Base-by-base conservation (phyloP, 2,329 filamentous ascomycete species). In the Colletotrichum echinochloae region DNA sequence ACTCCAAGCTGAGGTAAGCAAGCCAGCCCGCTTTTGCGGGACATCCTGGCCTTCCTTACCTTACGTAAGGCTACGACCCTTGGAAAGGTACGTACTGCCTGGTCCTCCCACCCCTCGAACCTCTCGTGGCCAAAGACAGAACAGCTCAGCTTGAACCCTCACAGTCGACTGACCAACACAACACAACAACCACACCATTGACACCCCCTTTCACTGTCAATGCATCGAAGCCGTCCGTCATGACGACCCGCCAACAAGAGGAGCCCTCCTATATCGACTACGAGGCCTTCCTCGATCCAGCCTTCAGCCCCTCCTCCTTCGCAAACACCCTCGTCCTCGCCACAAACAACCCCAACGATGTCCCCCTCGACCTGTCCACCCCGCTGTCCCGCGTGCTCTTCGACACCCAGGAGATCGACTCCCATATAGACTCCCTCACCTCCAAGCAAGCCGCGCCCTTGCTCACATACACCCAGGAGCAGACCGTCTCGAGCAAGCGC, bases 341-440 rank as follows among this genome's bases (percentile, higher is more conserved):
- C 48, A 98, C 95, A 65, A 98, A 98, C 85, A 97, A 98, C 82
- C 87, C 94, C 69, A 93, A 92, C 74, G 96, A 98, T 82, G 91
- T 91, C 1, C 92, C 94, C 8, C 89, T 98, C 76, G 96, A 99
- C 80, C 92, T 99, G 67, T 95, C 94, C 7, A 98, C 96, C 20
- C 95, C 96, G 3, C 88, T 99, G 57, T 97, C 95, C 6, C 90
- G 94, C 65, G 95, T 98, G 6, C 90, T 98, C 8, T 99, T 99
- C 82, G 96, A 99, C 81, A 91, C 96, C 3, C 96, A 98, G 79
- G 96, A 98, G 81, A 92, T 99, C 74, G 95, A 98, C 82, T 97
- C 95, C 0, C 94, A 97, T 79, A 97, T 99, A 73, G 94, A 99
- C 80, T 88, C 89, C 4, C 87, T 98, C 49, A 97, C 95, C 7